A percentile compares a stretch with the other conserved stretches of the same genome.
phyloP scores from a whole-genome alignment of 768 basidiomycete genomes.

The Mycena albidolilacea region DNA sequence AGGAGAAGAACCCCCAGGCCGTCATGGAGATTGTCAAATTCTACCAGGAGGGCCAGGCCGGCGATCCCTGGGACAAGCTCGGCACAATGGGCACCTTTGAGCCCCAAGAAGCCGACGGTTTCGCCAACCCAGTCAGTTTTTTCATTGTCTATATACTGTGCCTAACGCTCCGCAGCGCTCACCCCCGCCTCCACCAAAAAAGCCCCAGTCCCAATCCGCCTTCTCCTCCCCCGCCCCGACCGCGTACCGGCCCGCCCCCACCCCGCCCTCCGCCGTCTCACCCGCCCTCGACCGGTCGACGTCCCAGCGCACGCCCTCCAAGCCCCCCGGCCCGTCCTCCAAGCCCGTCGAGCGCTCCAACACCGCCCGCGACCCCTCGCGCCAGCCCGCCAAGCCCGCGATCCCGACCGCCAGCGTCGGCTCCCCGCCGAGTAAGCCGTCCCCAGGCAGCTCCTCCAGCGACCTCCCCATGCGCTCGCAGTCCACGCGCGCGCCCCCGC shows the following conservation, averaged over 20 bases:
- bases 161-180: slow-evolving; percentile 53
- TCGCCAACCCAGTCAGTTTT: slow-evolving; percentile 70
- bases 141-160: slow-evolving; percentile 38
- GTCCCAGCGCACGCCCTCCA: slow-evolving; percentile 83
- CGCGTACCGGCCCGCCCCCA: slow-evolving; percentile 82
- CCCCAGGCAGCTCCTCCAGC: slow-evolving; percentile 71
- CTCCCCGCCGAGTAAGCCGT: slow-evolving; percentile 59
- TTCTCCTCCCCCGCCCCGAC: slow-evolving; percentile 55
- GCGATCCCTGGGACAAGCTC: slow-evolving; percentile 90
- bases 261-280: slow-evolving; percentile 74
- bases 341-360: slow-evolving; percentile 75
- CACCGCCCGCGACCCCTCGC: slow-evolving; percentile 72
- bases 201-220: slow-evolving; percentile 42
- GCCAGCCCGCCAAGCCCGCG: slow-evolving; percentile 43
- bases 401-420: slow-evolving; percentile 37
- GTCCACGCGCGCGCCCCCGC: slow-evolving; percentile 37
- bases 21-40: slow-evolving; percentile 99
- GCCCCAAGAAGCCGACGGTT: slow-evolving; percentile 51
- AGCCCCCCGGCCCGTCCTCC: slow-evolving; percentile 53
- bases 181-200: slow-evolving; percentile 67
- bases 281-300: slow-evolving; percentile 89
- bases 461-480: slow-evolving; percentile 63
- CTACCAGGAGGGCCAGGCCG: slow-evolving; percentile 90
- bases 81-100: slow-evolving; percentile 65
- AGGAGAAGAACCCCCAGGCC: slow-evolving; percentile 97